phyloP scores from a whole-genome alignment of 108 stramenopile genomes.

The Stephanodiscus triporus region DNA sequence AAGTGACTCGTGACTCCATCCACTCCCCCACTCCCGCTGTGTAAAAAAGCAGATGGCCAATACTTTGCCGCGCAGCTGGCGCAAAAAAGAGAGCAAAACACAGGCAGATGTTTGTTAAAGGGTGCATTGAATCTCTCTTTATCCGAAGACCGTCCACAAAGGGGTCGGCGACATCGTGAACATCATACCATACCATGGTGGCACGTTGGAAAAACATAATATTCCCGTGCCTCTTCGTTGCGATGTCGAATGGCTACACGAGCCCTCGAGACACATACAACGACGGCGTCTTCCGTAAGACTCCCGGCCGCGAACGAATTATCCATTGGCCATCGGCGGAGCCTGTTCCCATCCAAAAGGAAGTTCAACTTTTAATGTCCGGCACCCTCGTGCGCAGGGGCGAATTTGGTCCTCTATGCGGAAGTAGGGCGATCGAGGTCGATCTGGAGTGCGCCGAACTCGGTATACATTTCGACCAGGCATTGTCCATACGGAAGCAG shows the following conservation, averaged over 20 bases:
- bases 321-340: constrained; percentile 23
- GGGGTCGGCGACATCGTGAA: no score
- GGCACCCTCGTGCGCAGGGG: constrained; percentile 26
- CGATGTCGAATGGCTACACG: constrained; percentile 13
- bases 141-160: no score
- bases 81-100: no score
- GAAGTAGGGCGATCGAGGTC: constrained; percentile 26
- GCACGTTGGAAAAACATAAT: background rate
- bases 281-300: background rate
- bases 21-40: no score
- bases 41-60: no score
- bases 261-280: constrained; percentile 10
- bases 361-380: constrained; percentile 14
- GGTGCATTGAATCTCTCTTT: no score
- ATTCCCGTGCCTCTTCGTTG: constrained; percentile 1
- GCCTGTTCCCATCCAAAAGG: constrained; percentile 33
- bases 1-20: no score
- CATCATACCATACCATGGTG: no score
- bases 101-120: no score
- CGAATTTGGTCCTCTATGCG: constrained; percentile 33
- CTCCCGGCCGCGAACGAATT: constrained; percentile 15
- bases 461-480: constrained; percentile 30
- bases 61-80: no score
- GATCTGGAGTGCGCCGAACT: constrained; percentile 35
- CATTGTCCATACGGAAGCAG: constrained; percentile 38